Evolutionary conservation across 495 filamentous ascomycete species (phyloP).

Genomic region (Aspergillus baeticus): DNA sequence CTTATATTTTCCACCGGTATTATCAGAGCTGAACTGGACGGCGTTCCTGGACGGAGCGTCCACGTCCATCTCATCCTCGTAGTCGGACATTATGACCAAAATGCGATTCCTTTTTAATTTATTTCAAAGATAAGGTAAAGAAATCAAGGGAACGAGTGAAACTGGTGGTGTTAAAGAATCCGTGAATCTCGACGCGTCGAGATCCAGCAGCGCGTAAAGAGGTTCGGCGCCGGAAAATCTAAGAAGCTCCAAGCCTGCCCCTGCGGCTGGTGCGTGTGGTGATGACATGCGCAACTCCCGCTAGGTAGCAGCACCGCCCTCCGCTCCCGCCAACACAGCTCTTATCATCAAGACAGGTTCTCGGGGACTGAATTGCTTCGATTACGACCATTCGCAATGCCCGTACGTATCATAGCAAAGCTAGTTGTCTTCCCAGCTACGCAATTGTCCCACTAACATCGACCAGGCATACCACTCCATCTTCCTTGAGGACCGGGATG

Average conservation of each 20-base stretch:
- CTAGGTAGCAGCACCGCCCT: slow-evolving; percentile 29
- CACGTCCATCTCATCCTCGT: slow-evolving; percentile 88
- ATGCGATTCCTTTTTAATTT: background rate
- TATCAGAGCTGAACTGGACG: slow-evolving; percentile 54
- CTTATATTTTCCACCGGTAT: slow-evolving; percentile 78
- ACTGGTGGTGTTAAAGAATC: slow-evolving; percentile 6
- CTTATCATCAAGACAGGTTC: slow-evolving; percentile 22
- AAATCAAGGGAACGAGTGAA: background rate
- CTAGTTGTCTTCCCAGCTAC: background rate
- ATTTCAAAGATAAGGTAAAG: background rate
- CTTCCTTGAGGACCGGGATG: slow-evolving; percentile 79
- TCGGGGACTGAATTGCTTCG: slow-evolving; percentile 16
- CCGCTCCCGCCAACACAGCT: slow-evolving; percentile 19
- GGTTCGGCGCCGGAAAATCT: slow-evolving; percentile 46
- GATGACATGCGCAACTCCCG: slow-evolving; percentile 40
- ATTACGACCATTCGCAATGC: slow-evolving; percentile 40
- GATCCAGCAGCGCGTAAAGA: slow-evolving; percentile 42
- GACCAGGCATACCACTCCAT: slow-evolving; percentile 86
- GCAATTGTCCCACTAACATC: background rate
- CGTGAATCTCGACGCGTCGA: slow-evolving; percentile 33
- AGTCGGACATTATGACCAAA: slow-evolving; percentile 73
- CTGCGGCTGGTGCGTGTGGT: slow-evolving; percentile 17
- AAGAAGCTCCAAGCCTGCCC: slow-evolving; percentile 20
- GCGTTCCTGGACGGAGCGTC: slow-evolving; percentile 59
- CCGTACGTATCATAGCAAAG: slow-evolving; percentile 35